Evolutionary conservation across 768 basidiomycete genomes (phyloP).

Genomic region (Serendipita vermifera): DNA sequence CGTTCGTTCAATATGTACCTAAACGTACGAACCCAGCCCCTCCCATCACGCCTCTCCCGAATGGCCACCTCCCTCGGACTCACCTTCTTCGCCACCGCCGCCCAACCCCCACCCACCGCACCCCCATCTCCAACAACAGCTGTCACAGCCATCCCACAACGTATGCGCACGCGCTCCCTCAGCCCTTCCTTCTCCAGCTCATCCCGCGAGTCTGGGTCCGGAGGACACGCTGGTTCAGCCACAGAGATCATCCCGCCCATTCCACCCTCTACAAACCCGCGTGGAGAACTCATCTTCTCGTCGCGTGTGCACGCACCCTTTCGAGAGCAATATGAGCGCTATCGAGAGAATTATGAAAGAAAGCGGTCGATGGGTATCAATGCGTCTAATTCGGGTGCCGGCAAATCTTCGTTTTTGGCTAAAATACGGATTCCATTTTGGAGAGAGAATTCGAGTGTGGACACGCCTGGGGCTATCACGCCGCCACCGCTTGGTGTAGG

Average conservation of each 20-base stretch:
- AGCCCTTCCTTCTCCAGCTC: conserved; percentile 28
- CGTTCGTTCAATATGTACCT: conserved; percentile 94
- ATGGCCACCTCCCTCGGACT: conserved; percentile 15
- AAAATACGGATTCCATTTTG: not conserved
- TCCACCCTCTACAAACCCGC: conserved; percentile 76
- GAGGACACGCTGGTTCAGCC: no score
- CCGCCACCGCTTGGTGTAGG: not conserved
- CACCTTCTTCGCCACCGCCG: conserved; percentile 44
- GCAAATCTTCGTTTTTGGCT: not conserved
- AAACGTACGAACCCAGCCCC: conserved; percentile 74
- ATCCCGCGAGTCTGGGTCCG: conserved; percentile 16
- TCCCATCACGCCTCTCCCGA: conserved; percentile 41
- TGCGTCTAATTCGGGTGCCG: not conserved
- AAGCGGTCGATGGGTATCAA: conserved; percentile 34
- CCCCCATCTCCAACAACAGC: conserved; percentile 23
- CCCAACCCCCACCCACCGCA: conserved; percentile 28
- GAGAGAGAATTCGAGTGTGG: conserved; percentile 23
- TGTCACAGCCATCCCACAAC: conserved; percentile 18
- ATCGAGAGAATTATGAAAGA: conserved; percentile 80
- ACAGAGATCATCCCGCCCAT: conserved; percentile 51
- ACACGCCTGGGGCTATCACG: conserved; percentile 22
- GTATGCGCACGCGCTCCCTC: conserved; percentile 16
- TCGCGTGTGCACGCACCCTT: conserved; percentile 72
- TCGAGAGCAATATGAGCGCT: conserved; percentile 84
- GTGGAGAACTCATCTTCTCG: conserved; percentile 94